phyloP scores from a whole-genome alignment of 202 grass and related monocot species.

The Carex arenaria region DNA sequence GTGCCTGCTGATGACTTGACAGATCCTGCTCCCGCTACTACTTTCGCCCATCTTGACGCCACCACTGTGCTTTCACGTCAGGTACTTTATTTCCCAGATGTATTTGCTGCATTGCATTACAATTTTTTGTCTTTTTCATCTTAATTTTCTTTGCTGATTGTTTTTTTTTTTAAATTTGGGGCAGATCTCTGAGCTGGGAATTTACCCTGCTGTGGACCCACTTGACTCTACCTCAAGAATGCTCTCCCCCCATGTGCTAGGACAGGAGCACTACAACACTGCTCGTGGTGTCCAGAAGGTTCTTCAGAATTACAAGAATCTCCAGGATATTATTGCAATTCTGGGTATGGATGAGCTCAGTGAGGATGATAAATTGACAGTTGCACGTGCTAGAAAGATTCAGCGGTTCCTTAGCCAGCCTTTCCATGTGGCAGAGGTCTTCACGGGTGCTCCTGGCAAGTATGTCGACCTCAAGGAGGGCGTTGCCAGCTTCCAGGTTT shows the following conservation, averaged over 20 bases:
- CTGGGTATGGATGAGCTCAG: slow-evolving; percentile 94
- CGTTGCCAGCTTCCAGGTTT: slow-evolving; percentile 84
- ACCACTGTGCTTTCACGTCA: slow-evolving; percentile 94
- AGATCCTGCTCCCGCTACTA: slow-evolving; percentile 98
- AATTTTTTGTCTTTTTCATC: background rate
- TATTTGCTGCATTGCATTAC: no score
- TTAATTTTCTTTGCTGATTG: background rate
- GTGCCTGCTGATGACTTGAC: slow-evolving; percentile 99
- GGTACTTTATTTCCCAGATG: slow-evolving; percentile 25
- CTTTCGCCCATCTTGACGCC: slow-evolving; percentile 97
- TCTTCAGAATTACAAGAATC: slow-evolving; percentile 98
- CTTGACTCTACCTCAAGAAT: slow-evolving; percentile 94
- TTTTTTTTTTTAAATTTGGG: slow-evolving; percentile 5
- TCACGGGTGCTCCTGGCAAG: slow-evolving; percentile 91
- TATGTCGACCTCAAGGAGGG: slow-evolving; percentile 90
- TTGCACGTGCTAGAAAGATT: slow-evolving; percentile 90
- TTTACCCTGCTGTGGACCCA: slow-evolving; percentile 89
- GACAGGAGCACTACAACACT: slow-evolving; percentile 85
- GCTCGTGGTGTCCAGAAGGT: slow-evolving; percentile 97
- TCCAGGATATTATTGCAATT: slow-evolving; percentile 98
- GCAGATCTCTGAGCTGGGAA: slow-evolving; percentile 90
- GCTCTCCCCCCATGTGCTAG: slow-evolving; percentile 83
- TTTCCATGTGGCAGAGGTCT: slow-evolving; percentile 89
- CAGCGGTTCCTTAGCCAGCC: slow-evolving; percentile 89
- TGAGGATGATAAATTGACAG: slow-evolving; percentile 89